Evolutionary conservation across 352 stramenopile genomes (phyloP).

Genomic region (Phytophthora podocarpi): DNA sequence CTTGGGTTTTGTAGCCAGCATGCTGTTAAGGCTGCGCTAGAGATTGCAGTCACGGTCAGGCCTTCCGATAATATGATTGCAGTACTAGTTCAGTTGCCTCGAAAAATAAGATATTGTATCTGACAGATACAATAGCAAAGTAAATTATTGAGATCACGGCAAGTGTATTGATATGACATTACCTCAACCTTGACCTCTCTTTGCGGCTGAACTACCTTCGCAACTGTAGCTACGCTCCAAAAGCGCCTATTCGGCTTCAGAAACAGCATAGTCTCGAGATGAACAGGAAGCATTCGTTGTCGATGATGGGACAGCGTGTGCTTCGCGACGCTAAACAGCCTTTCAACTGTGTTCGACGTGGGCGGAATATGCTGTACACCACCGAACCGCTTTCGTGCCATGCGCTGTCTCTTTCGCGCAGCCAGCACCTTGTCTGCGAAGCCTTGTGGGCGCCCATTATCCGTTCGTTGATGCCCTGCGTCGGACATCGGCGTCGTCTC

Average conservation of each 20-base stretch:
- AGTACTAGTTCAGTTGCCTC: too few species aligned
- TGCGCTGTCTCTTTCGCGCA: neutral
- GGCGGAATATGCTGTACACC: neutral
- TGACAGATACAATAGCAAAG: too few species aligned
- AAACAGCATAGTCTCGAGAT: slow-evolving; percentile 3
- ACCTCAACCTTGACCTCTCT: too few species aligned
- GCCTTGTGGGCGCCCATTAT: neutral
- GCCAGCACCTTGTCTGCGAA: neutral
- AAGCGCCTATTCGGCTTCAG: slow-evolving; percentile 4
- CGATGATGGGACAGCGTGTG: too few species aligned
- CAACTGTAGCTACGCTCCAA: neutral
- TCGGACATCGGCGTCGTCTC: neutral
- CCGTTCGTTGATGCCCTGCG: neutral
- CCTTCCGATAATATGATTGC: too few species aligned
- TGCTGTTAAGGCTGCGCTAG: too few species aligned
- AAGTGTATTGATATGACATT: too few species aligned
- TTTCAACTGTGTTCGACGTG: neutral
- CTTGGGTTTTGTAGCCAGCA: too few species aligned
- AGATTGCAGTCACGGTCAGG: too few species aligned
- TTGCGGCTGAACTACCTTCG: slow-evolving; percentile 11
- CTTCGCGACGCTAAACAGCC: slow-evolving; percentile 1
- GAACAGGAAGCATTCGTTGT: neutral
- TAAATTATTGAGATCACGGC: too few species aligned
- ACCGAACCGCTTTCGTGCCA: neutral
- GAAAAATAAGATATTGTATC: too few species aligned